phyloP scores from a whole-genome alignment of 2,329 filamentous ascomycete species.

The Elsinoe arachidis region DNA sequence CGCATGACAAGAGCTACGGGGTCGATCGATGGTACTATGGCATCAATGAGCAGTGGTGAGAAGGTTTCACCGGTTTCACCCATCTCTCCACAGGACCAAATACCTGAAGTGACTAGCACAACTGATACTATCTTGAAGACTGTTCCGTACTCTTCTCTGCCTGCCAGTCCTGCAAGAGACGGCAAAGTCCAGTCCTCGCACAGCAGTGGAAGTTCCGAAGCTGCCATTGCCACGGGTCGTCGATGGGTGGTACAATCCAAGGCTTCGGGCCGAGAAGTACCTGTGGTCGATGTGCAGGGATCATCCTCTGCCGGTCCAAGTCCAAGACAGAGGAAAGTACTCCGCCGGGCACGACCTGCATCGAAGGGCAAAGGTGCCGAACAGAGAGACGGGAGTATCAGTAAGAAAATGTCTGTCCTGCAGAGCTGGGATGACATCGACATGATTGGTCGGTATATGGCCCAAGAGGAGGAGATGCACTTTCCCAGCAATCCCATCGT shows the following conservation, averaged over 20 bases:
- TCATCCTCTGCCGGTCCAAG: constrained; percentile 13
- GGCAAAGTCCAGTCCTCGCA: background rate
- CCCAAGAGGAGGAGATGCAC: background rate
- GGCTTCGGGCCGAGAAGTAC: constrained; percentile 4
- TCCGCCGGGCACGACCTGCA: constrained; percentile 14
- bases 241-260: constrained; percentile 4
- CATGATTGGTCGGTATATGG: background rate
- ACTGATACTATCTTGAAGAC: background rate
- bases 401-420: constrained; percentile 8
- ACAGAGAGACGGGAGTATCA: background rate
- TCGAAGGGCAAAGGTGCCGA: background rate
- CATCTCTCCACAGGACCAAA: background rate
- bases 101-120: background rate
- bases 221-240: background rate
- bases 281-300: constrained; percentile 16
- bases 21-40: constrained; percentile 6
- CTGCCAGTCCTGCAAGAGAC: background rate
- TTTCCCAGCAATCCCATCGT: constrained; percentile 3
- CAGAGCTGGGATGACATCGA: constrained; percentile 1
- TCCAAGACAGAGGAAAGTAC: constrained; percentile 11
- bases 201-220: background rate
- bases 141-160: background rate
- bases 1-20: constrained; percentile 16
- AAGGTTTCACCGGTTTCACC: background rate
- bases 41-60: background rate